phyloP scores from a whole-genome alignment of 2,329 filamentous ascomycete genomes.

The Penicillium brevicompactum region DNA sequence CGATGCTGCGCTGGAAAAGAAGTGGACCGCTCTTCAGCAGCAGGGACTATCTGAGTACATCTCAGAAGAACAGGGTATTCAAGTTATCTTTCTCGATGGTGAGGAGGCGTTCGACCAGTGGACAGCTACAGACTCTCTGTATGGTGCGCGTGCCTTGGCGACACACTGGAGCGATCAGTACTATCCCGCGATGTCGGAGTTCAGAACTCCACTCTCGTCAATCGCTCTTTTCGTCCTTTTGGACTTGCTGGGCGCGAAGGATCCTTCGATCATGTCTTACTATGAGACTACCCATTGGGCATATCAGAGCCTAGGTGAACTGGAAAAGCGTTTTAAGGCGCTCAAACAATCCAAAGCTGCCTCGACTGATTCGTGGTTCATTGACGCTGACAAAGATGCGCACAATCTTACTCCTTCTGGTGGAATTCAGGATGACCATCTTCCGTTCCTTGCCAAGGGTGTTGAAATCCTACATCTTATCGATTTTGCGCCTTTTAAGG shows the following conservation, averaged over 20 bases:
- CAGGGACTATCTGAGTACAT: conserved; percentile 56
- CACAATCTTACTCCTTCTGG: conserved; percentile 49
- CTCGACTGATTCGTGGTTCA: conserved; percentile 59
- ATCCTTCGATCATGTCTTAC: conserved; percentile 78
- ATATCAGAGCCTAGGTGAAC: conserved; percentile 71
- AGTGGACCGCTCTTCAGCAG: conserved; percentile 74
- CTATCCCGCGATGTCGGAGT: conserved; percentile 73
- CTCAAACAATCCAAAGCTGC: conserved; percentile 68
- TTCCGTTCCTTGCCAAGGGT: conserved; percentile 84
- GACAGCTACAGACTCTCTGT: conserved; percentile 80
- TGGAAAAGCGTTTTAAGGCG: conserved; percentile 73
- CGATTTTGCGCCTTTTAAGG: conserved; percentile 57
- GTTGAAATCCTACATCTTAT: conserved; percentile 91
- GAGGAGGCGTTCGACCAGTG: conserved; percentile 88
- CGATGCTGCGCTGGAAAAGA: conserved; percentile 75
- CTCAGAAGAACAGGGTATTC: conserved; percentile 78
- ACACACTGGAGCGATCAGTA: conserved; percentile 73
- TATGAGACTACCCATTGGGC: conserved; percentile 93
- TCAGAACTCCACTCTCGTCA: conserved; percentile 71
- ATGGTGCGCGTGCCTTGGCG: conserved; percentile 82
- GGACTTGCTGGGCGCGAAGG: conserved; percentile 74
- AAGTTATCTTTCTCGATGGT: conserved; percentile 87
- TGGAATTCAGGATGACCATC: conserved; percentile 81
- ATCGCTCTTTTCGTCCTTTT: conserved; percentile 91
- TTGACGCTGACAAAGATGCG: conserved; percentile 61